These are phyloP conservation scores for Lactarius pseudohatsudake DNA, from an alignment of 768 basidiomycete genomes.

Conservation along the genomic window DNA sequence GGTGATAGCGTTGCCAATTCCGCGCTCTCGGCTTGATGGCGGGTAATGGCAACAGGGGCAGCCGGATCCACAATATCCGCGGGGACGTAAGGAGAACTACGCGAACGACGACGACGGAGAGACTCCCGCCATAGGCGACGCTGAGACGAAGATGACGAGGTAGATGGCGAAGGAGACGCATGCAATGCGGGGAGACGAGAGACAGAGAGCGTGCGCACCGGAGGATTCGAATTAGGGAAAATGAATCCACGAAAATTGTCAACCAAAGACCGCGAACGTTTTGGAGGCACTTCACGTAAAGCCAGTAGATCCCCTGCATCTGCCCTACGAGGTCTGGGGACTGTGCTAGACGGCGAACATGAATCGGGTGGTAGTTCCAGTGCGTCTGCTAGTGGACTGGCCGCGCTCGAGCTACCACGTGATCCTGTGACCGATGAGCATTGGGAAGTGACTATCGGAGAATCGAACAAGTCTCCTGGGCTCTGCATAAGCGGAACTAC, in stretches of 20 bases:
- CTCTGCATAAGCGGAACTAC: conserved; percentile 10
- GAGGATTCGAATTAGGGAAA: conserved; percentile 21
- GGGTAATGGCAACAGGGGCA: not conserved
- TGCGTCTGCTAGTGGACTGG: conserved; percentile 16
- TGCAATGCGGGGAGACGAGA: conserved; percentile 17
- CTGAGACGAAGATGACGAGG: conserved; percentile 9
- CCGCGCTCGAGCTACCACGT: conserved; percentile 15
- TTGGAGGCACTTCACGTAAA: conserved; percentile 27
- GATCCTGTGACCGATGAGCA: conserved; percentile 25
- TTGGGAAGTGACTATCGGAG: conserved; percentile 24
- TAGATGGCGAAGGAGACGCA: conserved; percentile 4
- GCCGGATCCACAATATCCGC: conserved; percentile 11
- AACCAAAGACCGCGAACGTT: conserved; percentile 56
- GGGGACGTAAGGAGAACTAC: conserved; percentile 22
- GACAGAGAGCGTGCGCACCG: conserved; percentile 27
- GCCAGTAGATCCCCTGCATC: conserved; percentile 32
- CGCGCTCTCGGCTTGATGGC: not conserved
- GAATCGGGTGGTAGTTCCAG: conserved; percentile 30
- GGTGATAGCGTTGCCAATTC: not conserved
- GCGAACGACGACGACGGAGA: conserved; percentile 22
- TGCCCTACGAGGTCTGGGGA: conserved; percentile 26
- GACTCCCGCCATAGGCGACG: conserved; percentile 19
- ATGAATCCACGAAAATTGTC: conserved; percentile 65
- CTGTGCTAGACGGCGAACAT: conserved; percentile 16
- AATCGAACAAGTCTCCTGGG: conserved; percentile 23